These are phyloP conservation scores for Fusarium sp. DNA, from an alignment of 2,329 filamentous ascomycete species.

Conservation along the genomic window DNA sequence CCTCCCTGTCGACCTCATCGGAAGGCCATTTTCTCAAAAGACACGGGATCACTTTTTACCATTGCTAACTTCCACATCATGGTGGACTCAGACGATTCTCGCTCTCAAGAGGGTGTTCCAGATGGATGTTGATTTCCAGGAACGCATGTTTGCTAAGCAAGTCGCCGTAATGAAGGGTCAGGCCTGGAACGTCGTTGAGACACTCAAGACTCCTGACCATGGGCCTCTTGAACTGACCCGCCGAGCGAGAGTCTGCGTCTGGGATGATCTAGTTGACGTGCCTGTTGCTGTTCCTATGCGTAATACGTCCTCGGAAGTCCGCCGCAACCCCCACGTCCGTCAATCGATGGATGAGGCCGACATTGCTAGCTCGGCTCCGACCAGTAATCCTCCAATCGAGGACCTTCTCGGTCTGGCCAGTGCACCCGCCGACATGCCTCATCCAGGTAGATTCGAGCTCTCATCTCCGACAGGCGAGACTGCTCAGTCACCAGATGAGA, in stretches of 20 bases:
- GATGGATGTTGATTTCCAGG: conserved; percentile 94
- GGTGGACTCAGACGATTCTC: conserved; percentile 95
- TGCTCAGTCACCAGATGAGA: conserved; percentile 52
- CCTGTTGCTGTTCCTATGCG: conserved; percentile 93
- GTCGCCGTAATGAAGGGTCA: conserved; percentile 99
- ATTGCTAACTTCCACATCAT: conserved; percentile 89
- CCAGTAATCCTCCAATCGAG: conserved; percentile 48
- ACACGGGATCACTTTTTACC: conserved; percentile 97
- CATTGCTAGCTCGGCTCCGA: conserved; percentile 64
- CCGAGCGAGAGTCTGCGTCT: conserved; percentile 90
- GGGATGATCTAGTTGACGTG: conserved; percentile 97
- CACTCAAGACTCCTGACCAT: conserved; percentile 90
- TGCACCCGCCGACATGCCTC: conserved; percentile 72
- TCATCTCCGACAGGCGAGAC: conserved; percentile 55
- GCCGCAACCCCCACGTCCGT: conserved; percentile 65
- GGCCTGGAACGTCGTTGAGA: conserved; percentile 99
- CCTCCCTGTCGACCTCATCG: conserved; percentile 93
- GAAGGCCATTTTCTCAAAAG: conserved; percentile 92
- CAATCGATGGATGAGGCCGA: conserved; percentile 82
- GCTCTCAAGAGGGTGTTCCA: conserved; percentile 88
- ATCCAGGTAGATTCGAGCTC: conserved; percentile 79
- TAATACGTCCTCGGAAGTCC: conserved; percentile 84
- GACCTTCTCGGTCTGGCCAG: conserved; percentile 77
- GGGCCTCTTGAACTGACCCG: conserved; percentile 93
- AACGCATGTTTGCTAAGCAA: conserved; percentile 98